Evolutionary conservation across 768 basidiomycete genomes (phyloP).

Genomic region (Mycena indigotica): DNA sequence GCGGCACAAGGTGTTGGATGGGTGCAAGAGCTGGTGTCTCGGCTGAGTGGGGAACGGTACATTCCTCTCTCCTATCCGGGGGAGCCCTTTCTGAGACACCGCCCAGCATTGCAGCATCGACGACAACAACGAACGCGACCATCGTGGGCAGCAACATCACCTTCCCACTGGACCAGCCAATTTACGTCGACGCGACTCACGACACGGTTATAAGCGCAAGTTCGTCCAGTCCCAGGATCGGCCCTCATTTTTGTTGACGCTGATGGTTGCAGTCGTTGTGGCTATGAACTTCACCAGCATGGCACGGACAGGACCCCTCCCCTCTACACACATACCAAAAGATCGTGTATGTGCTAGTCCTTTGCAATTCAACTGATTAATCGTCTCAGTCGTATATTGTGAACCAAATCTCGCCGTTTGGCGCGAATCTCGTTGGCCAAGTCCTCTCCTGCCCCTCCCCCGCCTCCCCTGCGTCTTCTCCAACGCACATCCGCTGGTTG

Average conservation of each 20-base stretch:
- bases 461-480: constrained; percentile 45
- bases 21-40: constrained; percentile 69
- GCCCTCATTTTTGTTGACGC: neutral
- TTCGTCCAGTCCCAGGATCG: constrained; percentile 28
- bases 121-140: constrained; percentile 70
- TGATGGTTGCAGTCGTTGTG: constrained; percentile 51
- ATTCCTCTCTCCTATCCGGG: neutral
- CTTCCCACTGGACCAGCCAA: constrained; percentile 58
- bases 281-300: constrained; percentile 74
- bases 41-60: constrained; percentile 59
- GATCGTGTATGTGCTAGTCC: constrained; percentile 44
- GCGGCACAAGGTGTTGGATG: constrained; percentile 67
- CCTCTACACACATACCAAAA: constrained; percentile 57
- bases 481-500: constrained; percentile 47
- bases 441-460: constrained; percentile 48
- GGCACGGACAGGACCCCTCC: constrained; percentile 62
- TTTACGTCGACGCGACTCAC: constrained; percentile 77
- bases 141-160: constrained; percentile 54
- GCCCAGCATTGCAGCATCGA: constrained; percentile 41
- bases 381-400: constrained; percentile 40
- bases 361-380: neutral
- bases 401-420: constrained; percentile 38
- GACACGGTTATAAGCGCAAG: constrained; percentile 72
- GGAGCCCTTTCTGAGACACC: neutral
- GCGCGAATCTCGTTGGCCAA: constrained; percentile 45